Percentiles rank a stretch among this genome's conserved stretches.
These are phyloP conservation scores for Lipomyces sp. DNA, from an alignment of 805 yeast species.

Conservation along the genomic window DNA sequence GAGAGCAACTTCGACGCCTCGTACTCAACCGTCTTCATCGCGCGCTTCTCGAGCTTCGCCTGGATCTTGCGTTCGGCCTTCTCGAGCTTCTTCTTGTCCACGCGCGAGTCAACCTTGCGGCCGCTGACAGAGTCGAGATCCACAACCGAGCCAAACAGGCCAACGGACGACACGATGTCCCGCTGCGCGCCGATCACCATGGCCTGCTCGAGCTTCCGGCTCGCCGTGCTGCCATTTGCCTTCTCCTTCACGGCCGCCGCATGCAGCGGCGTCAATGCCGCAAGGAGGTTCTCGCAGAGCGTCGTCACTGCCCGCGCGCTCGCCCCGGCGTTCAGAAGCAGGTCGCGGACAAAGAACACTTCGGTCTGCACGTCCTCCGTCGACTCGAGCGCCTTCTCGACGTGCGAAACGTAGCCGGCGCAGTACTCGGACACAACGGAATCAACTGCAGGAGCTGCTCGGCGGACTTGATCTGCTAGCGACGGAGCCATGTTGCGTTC, in stretches of 20 bases:
- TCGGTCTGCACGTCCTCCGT: constrained; percentile 60
- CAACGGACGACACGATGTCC: constrained; percentile 68
- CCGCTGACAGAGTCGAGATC: constrained; percentile 86
- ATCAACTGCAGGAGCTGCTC: constrained; percentile 82
- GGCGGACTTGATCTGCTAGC: constrained; percentile 57
- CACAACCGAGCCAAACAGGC: constrained; percentile 68
- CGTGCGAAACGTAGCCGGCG: constrained; percentile 79
- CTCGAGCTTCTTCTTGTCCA: constrained; percentile 92
- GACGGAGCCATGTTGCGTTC: constrained; percentile 17
- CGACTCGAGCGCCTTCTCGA: constrained; percentile 74
- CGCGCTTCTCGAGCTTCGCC: constrained; percentile 87
- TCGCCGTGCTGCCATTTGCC: constrained; percentile 67
- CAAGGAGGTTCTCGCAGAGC: constrained; percentile 48
- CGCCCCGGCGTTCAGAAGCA: constrained; percentile 84
- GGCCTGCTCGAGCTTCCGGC: constrained; percentile 68
- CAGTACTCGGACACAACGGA: constrained; percentile 88
- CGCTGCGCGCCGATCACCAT: constrained; percentile 69
- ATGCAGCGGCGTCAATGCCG: constrained; percentile 56
- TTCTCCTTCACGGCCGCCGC: constrained; percentile 42
- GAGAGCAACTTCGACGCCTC: constrained; percentile 89
- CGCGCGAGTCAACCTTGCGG: constrained; percentile 86
- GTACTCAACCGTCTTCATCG: constrained; percentile 59
- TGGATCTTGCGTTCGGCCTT: constrained; percentile 97
- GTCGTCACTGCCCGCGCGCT: constrained; percentile 51
- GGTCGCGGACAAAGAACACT: constrained; percentile 58